Evolutionary conservation across 352 stramenopile genomes (phyloP).

Genomic region (Peronospora belbahrii): DNA sequence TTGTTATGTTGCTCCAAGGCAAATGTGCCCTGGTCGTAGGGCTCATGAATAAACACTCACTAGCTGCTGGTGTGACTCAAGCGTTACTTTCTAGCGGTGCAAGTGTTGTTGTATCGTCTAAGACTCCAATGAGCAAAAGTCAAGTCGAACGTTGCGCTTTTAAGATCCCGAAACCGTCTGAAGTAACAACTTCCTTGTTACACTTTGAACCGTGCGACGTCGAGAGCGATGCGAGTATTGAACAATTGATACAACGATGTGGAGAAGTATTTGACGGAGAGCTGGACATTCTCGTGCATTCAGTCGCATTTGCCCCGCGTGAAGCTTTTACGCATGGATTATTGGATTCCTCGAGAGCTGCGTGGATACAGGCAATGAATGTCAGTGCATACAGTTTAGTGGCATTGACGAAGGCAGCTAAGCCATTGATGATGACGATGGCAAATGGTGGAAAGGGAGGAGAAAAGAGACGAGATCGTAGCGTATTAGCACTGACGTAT

Average conservation of each 20-base stretch:
- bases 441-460: no score
- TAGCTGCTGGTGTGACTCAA: constrained; percentile 68
- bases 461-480: constrained; percentile 37
- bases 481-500: constrained; percentile 85
- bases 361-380: constrained; percentile 75
- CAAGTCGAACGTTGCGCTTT: constrained; percentile 52
- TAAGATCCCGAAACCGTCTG: constrained; percentile 13
- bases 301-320: constrained; percentile 80
- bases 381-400: constrained; percentile 89
- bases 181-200: constrained; percentile 14
- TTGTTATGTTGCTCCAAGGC: constrained; percentile 35
- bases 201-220: constrained; percentile 75
- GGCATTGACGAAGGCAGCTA: constrained; percentile 52
- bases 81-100: constrained; percentile 56
- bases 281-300: constrained; percentile 86
- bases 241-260: constrained; percentile 38
- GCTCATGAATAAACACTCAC: constrained; percentile 86
- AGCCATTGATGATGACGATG: constrained; percentile 57
- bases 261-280: constrained; percentile 36
- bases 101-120: constrained; percentile 74
- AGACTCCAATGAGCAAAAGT: constrained; percentile 31
- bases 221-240: constrained; percentile 45
- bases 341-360: constrained; percentile 31
- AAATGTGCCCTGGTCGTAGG: constrained; percentile 82
- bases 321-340: constrained; percentile 66